Evolutionary conservation across 164 flowering plant species (phyloP).

Genomic region (Liquidambar formosana): DNA sequence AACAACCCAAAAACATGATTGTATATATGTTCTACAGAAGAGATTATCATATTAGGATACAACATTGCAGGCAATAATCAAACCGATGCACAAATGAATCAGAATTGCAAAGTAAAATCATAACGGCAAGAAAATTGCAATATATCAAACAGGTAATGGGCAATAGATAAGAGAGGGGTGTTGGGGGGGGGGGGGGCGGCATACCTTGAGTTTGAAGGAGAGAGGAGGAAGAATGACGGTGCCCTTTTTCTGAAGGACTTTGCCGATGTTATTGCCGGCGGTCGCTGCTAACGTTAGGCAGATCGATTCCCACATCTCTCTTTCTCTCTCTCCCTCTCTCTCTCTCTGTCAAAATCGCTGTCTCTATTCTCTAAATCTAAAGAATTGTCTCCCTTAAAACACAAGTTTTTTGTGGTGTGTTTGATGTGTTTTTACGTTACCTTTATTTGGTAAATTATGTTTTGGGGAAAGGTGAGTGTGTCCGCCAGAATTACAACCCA

Average conservation of each 20-base stretch:
- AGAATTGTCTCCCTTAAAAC: no score
- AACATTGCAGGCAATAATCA: no score
- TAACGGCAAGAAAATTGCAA: neutral
- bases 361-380: no score
- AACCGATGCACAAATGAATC: no score
- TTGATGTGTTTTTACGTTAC: no score
- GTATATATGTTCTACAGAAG: neutral
- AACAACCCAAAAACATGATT: neutral
- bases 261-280: slow-evolving; percentile 96
- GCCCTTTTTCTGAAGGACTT: slow-evolving; percentile 97
- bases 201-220: slow-evolving; percentile 90
- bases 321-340: slow-evolving; percentile 16
- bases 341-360: no score
- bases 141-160: neutral
- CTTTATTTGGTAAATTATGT: no score
- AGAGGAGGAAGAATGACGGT: slow-evolving; percentile 93
- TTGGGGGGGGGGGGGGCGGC: no score
- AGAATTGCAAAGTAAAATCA: neutral
- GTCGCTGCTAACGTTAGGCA: slow-evolving; percentile 84
- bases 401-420: no score
- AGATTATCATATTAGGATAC: no score
- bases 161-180: slow-evolving; percentile 3
- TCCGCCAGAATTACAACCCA: no score
- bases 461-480: no score
- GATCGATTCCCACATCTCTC: slow-evolving; percentile 88